These are phyloP conservation scores for Domatiomyces globalis DNA, from an alignment of 2,329 filamentous ascomycete genomes.

Conservation along the genomic window DNA sequence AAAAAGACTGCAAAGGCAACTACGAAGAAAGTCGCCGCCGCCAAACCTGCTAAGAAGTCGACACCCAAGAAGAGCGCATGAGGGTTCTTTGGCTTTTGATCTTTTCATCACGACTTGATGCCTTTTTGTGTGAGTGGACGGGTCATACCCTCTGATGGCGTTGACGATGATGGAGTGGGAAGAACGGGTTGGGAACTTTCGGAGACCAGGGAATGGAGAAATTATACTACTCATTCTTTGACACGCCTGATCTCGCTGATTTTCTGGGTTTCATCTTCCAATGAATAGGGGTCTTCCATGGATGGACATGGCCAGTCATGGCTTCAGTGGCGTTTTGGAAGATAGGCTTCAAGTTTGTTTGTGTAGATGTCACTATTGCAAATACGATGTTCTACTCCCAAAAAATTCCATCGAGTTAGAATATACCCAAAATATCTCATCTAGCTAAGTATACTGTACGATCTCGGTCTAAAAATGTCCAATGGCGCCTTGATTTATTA, in stretches of 20 bases:
- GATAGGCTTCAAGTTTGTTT: background rate
- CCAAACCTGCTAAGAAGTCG: constrained; percentile 29
- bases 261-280: background rate
- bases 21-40: constrained; percentile 33
- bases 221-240: background rate
- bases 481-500: too few relatives aligned
- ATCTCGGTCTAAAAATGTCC: too few relatives aligned
- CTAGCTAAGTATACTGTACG: too few relatives aligned
- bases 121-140: background rate
- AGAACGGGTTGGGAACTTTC: background rate
- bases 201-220: background rate
- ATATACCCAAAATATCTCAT: too few relatives aligned
- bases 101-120: background rate
- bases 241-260: background rate
- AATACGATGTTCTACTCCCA: background rate
- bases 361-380: background rate
- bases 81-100: background rate
- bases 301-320: background rate
- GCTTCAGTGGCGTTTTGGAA: background rate
- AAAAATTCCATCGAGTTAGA: too few relatives aligned
- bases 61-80: constrained; percentile 23
- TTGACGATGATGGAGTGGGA: background rate
- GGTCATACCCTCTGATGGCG: background rate
- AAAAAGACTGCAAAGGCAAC: constrained; percentile 33
- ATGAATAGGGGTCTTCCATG: background rate